Evolutionary conservation across 148 eudicot species (phyloP), one percentile per base, ranked within the genome.

Genomic region (Rhododendron williamsianum): DNA sequence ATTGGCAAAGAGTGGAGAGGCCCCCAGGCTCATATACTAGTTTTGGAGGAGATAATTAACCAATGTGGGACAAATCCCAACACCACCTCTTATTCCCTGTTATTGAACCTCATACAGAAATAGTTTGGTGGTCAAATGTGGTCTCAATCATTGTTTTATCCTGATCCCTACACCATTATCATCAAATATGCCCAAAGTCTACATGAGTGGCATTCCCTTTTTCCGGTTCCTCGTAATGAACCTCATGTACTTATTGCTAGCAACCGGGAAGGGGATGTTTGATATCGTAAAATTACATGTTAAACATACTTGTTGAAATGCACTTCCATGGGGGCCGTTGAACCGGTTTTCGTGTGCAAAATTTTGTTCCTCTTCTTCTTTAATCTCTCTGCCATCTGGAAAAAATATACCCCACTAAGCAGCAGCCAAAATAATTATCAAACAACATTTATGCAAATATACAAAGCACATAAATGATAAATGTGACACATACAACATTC

Each of bases 301-400:
- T 41, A 49, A 67, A 85, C 94, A 91, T 88, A 97, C 99, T 94
- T 90, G 89, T 92, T 95, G 81, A 97, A 93, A 65, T 78, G 87
- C 73, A 97, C 98, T 86, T 89, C 88, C 92, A 94, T 94, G 80
- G 98, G 98, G 25, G 72, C 79, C 6, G 91, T 89, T 10, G 99
- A 97, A 88, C 99, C 99, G 13, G 95, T 97, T 89, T 97, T 97
- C 1, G 93, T 85, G 71, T 97, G 99, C 83, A 95, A 48, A 76
- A 97, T 94, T 81, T 88, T 95, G 91, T 91, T 89, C 89, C 94
- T 90, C 88, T 95, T 97, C 90, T 87, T 94, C 91, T 93, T 95
- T 91, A 97, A 83, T 82, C 99, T 94, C 77, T 95, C 98, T 87
- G 92, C 98, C 93, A 97, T 87, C 98, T 97, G 88, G 86, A 76